phyloP scores from a whole-genome alignment of 2,329 filamentous ascomycete genomes.

The Bertia moriformis region DNA sequence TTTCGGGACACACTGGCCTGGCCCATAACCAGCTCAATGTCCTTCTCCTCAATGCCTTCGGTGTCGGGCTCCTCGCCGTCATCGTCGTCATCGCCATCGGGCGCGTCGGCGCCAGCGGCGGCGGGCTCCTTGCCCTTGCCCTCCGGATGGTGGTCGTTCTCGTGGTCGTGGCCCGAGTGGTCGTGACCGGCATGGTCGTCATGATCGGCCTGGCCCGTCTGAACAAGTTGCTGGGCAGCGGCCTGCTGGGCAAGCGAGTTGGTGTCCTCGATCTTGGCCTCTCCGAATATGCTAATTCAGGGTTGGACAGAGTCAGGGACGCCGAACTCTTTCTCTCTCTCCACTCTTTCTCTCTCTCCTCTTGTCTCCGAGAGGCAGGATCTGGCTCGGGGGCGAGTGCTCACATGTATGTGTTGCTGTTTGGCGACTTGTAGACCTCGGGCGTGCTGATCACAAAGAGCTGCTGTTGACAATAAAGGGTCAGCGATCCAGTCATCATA shows the following conservation, averaged over 20 bases:
- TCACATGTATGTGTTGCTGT: conserved; percentile 99
- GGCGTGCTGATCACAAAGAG: conserved; percentile 99
- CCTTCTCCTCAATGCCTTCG: conserved; percentile 89
- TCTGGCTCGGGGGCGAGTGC: conserved; percentile 17
- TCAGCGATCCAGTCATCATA: too few species aligned
- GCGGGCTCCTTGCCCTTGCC: conserved; percentile 22
- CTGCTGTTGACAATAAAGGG: conserved; percentile 48
- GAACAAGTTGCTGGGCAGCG: conserved; percentile 86
- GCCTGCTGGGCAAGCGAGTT: conserved; percentile 96
- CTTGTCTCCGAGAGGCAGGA: neutral
- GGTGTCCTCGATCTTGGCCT: conserved; percentile 99
- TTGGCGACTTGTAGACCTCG: conserved; percentile 97
- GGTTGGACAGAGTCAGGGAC: conserved; percentile 1
- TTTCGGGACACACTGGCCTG: conserved; percentile 93
- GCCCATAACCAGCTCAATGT: conserved; percentile 98
- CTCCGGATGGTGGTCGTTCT: conserved; percentile 40
- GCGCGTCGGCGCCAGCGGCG: conserved; percentile 47
- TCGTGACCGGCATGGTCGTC: conserved; percentile 46
- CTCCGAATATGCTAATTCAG: conserved; percentile 85
- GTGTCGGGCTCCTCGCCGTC: conserved; percentile 94
- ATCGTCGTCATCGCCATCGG: too few species aligned
- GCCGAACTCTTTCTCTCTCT: too few species aligned
- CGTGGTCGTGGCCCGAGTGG: conserved; percentile 57
- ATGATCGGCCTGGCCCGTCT: conserved; percentile 42
- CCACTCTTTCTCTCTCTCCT: too few species aligned